A percentile compares a stretch with the other conserved stretches of the same genome.
Conservation (phyloP, 164 flowering plant genomes). For the Vitis amurensis region DNA sequence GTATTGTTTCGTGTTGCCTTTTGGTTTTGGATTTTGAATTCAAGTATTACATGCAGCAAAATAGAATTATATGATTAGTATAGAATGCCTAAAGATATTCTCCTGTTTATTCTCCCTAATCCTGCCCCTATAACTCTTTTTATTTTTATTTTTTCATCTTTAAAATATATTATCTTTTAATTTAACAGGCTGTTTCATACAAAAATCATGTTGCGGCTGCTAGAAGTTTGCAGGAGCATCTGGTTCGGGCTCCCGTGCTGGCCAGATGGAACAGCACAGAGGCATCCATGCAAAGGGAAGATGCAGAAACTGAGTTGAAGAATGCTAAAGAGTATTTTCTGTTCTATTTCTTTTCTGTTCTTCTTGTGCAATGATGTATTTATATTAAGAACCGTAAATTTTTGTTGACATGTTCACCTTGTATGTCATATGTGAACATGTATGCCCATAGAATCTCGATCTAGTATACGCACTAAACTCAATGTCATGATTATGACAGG, state of each 20-base stretch:
- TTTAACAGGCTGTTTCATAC: conserved; percentile 21
- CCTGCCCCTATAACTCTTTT: not conserved
- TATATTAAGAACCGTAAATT: too few relatives aligned
- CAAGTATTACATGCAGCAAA: not conserved
- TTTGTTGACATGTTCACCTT: not conserved
- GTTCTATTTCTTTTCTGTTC: not conserved
- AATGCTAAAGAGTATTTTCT: conserved; percentile 36
- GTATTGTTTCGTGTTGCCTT: too few relatives aligned
- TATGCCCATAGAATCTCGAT: not conserved
- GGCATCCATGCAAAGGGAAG: conserved; percentile 47
- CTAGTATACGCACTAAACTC: not conserved
- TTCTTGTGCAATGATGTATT: not conserved
- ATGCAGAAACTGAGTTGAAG: conserved; percentile 17
- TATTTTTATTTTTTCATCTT: not conserved
- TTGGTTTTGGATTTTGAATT: too few relatives aligned
- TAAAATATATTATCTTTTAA: not conserved
- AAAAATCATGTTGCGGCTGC: conserved; percentile 31
- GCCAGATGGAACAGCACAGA: conserved; percentile 44
- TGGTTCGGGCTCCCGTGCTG: conserved; percentile 18
- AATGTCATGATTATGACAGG: conserved; percentile 28
- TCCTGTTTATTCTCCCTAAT: not conserved
- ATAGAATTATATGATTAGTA: not conserved
- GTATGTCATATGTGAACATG: not conserved
- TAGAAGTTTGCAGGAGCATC: conserved; percentile 31
- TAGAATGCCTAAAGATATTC: not conserved